phyloP scores from a whole-genome alignment of 169 alveolate genomes.

The Plasmodium vinckei region DNA sequence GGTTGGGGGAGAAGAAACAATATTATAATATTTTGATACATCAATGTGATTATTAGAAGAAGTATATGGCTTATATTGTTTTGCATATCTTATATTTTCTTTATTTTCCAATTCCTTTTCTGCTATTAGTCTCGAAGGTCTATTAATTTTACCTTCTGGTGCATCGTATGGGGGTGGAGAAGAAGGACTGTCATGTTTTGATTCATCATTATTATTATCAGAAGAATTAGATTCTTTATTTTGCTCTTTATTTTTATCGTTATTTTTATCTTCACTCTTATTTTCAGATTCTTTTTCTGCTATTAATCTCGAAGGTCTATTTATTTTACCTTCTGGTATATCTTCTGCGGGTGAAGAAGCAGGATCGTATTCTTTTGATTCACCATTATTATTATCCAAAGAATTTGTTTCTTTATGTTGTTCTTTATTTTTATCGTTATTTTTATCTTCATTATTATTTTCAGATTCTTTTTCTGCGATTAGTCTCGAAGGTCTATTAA shows the following conservation, averaged over 20 bases:
- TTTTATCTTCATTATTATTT: background rate
- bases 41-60: background rate
- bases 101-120: background rate
- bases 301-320: background rate
- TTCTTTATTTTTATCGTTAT: no score
- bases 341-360: no score
- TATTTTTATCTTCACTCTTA: background rate
- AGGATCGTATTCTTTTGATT: no score
- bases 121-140: background rate
- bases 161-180: background rate
- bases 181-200: no score
- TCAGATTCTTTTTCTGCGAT: background rate
- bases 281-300: background rate
- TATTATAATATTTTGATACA: background rate
- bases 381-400: no score
- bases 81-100: no score
- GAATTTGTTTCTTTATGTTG: no score
- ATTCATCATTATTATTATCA: background rate
- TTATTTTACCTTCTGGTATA: background rate
- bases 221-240: no score
- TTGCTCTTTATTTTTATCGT: no score
- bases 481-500: background rate
- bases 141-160: background rate
- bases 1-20: no score
- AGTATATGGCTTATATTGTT: background rate